Evolutionary conservation across 345 rosid genomes (phyloP), one percentile per base, ranked within the genome.

Genomic region (Camelina neglecta): DNA sequence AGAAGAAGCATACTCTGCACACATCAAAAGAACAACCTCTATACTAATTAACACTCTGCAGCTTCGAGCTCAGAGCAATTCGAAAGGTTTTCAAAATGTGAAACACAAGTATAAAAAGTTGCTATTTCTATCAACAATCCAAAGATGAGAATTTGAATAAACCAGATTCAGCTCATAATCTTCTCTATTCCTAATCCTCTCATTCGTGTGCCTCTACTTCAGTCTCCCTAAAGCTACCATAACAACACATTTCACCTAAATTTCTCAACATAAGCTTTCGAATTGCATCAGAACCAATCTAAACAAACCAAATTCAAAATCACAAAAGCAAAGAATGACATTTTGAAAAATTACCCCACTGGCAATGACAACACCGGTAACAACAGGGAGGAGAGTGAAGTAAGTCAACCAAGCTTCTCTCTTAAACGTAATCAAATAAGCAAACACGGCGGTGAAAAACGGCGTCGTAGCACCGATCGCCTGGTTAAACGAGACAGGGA

Each of bases 401-500:
- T 87, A 84, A 60, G 87, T 83, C 66, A 86, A 72, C 94, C 94
- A 86, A 60, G 86, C 82, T 83, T 89, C 94, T 24, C 81, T 82
- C 78, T 83, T 86, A 5, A 80, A 15, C 4, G 81, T 91, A 31
- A 87, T 89, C 57, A 87, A 10, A 67, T 84, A 87, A 10, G 90
- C 92, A 12, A 86, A 89, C 12, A 87, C 80, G 0, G 97, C 91
- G 0, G 97, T 89, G 73, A 87, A 86, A 50, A 91, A 87, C 11
- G 91, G 92, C 4, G 94, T 86, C 8, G 89, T 91, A 23, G 94
- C 91, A 0, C 97, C 92, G 9, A 85, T 68, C 4, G 92, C 91
- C 74, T 89, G 91, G 69, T 86, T 91, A 71, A 91, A 91, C 12
- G 90, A 89, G 1, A 91, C 92, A 5, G 93, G 91, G 20, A 91